Evolutionary conservation across 768 basidiomycete species (phyloP).

Genomic region (Boletus sensibilis): DNA sequence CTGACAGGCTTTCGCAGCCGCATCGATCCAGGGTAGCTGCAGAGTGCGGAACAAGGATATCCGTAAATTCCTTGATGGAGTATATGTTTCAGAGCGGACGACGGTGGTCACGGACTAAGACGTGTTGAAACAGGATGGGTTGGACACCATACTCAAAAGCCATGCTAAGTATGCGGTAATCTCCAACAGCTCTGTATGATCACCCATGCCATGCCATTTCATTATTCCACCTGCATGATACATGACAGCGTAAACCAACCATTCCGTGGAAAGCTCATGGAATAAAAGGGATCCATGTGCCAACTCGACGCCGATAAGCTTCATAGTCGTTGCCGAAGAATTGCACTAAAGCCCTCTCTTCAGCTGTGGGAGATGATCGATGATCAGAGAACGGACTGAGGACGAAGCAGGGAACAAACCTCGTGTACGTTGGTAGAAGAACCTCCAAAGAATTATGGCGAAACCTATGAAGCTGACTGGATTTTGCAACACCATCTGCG

Average conservation of each 20-base stretch:
- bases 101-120: constrained; percentile 49
- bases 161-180: constrained; percentile 25
- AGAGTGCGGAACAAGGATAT: constrained; percentile 99
- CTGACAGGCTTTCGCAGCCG: constrained; percentile 50
- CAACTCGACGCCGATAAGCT: constrained; percentile 69
- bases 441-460: constrained; percentile 69
- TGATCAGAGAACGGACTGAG: constrained; percentile 3
- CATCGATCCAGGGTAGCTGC: constrained; percentile 95
- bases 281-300: constrained; percentile 88
- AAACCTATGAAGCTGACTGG: constrained; percentile 70
- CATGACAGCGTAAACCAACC: background rate
- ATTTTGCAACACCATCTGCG: constrained; percentile 90
- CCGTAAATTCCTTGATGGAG: constrained; percentile 95
- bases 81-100: constrained; percentile 85
- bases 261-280: constrained; percentile 40
- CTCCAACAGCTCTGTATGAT: constrained; percentile 28
- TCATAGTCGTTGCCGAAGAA: constrained; percentile 93
- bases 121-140: constrained; percentile 6
- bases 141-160: constrained; percentile 11
- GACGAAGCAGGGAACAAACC: constrained; percentile 48
- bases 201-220: constrained; percentile 21
- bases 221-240: constrained; percentile 4
- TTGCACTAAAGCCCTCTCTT: constrained; percentile 72
- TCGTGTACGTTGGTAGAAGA: constrained; percentile 80
- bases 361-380: constrained; percentile 47